A percentile compares a stretch with the other conserved stretches of the same genome.
Evolutionary conservation across 768 basidiomycete genomes (phyloP).

Genomic region (Tremella fuciformis): DNA sequence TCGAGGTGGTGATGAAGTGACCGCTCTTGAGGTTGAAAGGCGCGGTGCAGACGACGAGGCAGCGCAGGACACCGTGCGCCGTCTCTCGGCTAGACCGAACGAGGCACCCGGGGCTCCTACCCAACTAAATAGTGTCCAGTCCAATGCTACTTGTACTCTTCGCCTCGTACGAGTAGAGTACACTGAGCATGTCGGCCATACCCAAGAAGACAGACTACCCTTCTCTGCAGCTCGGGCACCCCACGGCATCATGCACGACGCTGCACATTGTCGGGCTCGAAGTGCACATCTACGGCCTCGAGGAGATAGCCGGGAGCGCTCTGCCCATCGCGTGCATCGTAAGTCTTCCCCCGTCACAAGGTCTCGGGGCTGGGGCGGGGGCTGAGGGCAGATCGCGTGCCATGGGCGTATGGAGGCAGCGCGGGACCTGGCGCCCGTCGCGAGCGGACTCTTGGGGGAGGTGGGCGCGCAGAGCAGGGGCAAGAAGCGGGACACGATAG

Average conservation of each 20-base stretch:
- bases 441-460: slow-evolving; percentile 50
- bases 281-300: slow-evolving; percentile 37
- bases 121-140: not conserved
- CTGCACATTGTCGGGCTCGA: slow-evolving; percentile 39
- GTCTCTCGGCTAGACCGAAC: too few relatives aligned
- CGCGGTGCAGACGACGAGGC: too few relatives aligned
- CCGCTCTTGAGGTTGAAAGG: too few relatives aligned
- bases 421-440: slow-evolving; percentile 50
- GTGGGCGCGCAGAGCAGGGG: slow-evolving; percentile 18
- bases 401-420: slow-evolving; percentile 56
- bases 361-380: not conserved
- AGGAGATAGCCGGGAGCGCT: slow-evolving; percentile 36
- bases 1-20: too few relatives aligned
- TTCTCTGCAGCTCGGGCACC: slow-evolving; percentile 22
- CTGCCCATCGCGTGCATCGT: slow-evolving; percentile 37
- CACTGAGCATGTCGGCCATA: not conserved
- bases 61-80: too few relatives aligned
- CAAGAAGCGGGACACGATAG: slow-evolving; percentile 53
- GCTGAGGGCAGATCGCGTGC: slow-evolving; percentile 53
- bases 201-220: slow-evolving; percentile 27
- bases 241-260: slow-evolving; percentile 11
- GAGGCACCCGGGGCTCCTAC: too few relatives aligned
- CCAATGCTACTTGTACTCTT: not conserved
- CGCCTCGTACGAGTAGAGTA: not conserved
- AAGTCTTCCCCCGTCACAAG: slow-evolving; percentile 14